Conservation (phyloP, 306 rosid species). For the Luffa acutangula region DNA sequence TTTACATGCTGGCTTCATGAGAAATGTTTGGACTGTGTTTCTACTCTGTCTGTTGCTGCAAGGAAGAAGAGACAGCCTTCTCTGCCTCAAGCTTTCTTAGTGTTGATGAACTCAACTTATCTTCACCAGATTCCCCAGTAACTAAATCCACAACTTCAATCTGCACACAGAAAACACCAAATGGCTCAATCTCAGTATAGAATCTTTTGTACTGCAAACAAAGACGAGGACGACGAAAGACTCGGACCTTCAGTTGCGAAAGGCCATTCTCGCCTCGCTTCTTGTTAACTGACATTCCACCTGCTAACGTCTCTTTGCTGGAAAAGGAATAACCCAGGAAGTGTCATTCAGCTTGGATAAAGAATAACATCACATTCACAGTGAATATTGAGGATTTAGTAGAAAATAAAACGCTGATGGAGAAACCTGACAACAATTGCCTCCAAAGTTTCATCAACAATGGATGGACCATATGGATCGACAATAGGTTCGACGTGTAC, state of each 20-base stretch:
- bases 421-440: slow-evolving; percentile 86
- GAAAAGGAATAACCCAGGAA: not conserved
- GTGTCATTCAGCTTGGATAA: not conserved
- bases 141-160: slow-evolving; percentile 87
- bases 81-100: slow-evolving; percentile 71
- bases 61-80: slow-evolving; percentile 23
- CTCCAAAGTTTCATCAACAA: slow-evolving; percentile 70
- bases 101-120: slow-evolving; percentile 65
- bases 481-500: slow-evolving; percentile 72
- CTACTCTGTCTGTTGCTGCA: slow-evolving; percentile 11
- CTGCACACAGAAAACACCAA: slow-evolving; percentile 37
- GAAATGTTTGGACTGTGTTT: not conserved
- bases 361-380: not conserved
- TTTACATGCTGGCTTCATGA: not conserved
- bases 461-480: slow-evolving; percentile 93
- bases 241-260: slow-evolving; percentile 66
- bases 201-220: not conserved
- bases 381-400: not conserved
- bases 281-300: slow-evolving; percentile 82
- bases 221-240: not conserved
- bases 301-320: slow-evolving; percentile 92
- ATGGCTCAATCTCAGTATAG: not conserved
- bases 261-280: slow-evolving; percentile 71
- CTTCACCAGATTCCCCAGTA: slow-evolving; percentile 48
- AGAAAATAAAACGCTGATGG: slow-evolving; percentile 15